Conservation (phyloP, 1,284 basidiomycete species). For the Cerrena zonata region DNA sequence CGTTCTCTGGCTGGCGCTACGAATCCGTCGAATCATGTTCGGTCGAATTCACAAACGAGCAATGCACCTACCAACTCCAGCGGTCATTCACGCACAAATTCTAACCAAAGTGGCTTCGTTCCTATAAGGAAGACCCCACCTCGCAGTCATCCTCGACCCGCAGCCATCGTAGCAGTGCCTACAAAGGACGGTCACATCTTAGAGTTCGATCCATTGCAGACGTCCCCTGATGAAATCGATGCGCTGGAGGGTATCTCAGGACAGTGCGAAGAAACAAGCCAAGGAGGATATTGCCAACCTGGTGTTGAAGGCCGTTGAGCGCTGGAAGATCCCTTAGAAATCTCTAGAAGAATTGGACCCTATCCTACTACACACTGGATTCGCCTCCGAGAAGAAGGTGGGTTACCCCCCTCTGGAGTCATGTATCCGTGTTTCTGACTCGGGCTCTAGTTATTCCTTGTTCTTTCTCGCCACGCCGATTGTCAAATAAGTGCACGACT, state of each 20-base stretch:
- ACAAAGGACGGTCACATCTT: constrained; percentile 69
- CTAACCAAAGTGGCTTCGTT: constrained; percentile 26
- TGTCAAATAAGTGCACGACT: no score
- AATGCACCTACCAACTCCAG: constrained; percentile 7
- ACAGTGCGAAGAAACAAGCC: constrained; percentile 75
- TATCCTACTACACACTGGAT: no score
- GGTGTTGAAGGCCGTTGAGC: constrained; percentile 62
- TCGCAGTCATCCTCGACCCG: constrained; percentile 8
- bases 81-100: constrained; percentile 7
- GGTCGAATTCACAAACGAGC: constrained; percentile 31
- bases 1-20: constrained; percentile 39
- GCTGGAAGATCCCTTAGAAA: constrained; percentile 53
- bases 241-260: constrained; percentile 68
- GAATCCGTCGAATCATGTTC: constrained; percentile 32
- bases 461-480: no score
- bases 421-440: no score
- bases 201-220: constrained; percentile 72
- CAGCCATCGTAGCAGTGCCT: constrained; percentile 53
- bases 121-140: constrained; percentile 2
- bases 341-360: neutral
- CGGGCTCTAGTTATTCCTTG: no score
- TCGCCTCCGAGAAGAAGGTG: no score
- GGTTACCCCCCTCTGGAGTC: no score
- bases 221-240: constrained; percentile 64
- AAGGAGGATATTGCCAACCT: constrained; percentile 66